Evolutionary conservation across 2,329 filamentous ascomycete species (phyloP), one percentile per base, ranked within the genome.

Genomic region (Tolypocladium inflatum): DNA sequence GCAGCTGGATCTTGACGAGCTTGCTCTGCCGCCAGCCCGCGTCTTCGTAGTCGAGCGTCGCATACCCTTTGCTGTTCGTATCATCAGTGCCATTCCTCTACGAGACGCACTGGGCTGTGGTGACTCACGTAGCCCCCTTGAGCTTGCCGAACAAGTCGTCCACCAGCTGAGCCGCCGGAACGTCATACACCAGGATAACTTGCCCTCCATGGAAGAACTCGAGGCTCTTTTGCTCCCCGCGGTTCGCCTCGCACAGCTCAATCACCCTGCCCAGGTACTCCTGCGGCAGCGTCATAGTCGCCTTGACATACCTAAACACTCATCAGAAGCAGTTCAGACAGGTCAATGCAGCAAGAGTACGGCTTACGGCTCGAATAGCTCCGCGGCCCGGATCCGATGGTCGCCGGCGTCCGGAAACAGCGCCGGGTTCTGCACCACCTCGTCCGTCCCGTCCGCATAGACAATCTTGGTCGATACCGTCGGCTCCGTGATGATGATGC

Each of bases 81-180:
- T 30, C 21, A 15, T 48, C 23, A 48, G 45, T 10, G 19, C 8
- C 45, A 9, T 9, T 48, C 7, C 45, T 7, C 23, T 15, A 30
- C 11, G 8, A 3, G 6, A 9, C 3, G 6, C 19, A 33, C 7
- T 7, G 26, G 43, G 2, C 26, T 19, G 5, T 19, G 26, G 9
- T n/a, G 11, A 68, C 73, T 59, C 68, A 78, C 57, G 92, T 97
- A 0, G 85, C 83, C 42, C 91, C 90, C 72, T 99, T 99, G 56
- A 99, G 80, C 73, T 96, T 97, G 56, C 94, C 94, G 71, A 99
- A 99, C 69, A 99, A 88, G 73, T 99, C 94, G 65, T 97, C 94
- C 1, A 99, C 94, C 4, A 99, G 79, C 57, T 96, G 90, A 2
- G 91, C 86, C 1, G 96, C 81, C 0, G 94, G 94, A 1, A 99